Evolutionary conservation across 441 rosid genomes (phyloP).

Genomic region (Arabidopsis hybrid): DNA sequence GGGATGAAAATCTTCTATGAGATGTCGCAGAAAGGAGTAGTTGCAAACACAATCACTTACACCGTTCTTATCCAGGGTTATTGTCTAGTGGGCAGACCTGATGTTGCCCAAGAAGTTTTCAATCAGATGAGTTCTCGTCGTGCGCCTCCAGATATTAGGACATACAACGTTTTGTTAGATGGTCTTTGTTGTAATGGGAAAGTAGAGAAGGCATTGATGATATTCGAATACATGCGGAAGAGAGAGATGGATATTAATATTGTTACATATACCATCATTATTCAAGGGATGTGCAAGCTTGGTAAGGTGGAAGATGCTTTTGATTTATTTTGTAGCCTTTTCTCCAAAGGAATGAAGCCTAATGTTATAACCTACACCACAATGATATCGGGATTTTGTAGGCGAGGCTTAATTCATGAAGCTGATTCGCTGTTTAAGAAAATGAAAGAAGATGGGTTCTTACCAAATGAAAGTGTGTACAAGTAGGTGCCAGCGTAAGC

Average conservation of each 20-base stretch:
- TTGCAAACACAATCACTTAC: constrained; percentile 38
- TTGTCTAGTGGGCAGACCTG: constrained; percentile 25
- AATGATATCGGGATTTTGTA: constrained; percentile 44
- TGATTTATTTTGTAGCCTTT: constrained; percentile 40
- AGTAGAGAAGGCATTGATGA: constrained; percentile 33
- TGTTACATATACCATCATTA: constrained; percentile 35
- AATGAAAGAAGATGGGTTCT: constrained; percentile 49
- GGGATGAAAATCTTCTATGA: constrained; percentile 19
- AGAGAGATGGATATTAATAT: constrained; percentile 41
- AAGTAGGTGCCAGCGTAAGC: constrained; percentile 8
- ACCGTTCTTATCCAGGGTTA: constrained; percentile 37
- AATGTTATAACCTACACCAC: constrained; percentile 43
- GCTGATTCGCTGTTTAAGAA: constrained; percentile 47
- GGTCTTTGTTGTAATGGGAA: constrained; percentile 41
- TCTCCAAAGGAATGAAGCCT: constrained; percentile 42
- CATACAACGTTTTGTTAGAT: constrained; percentile 41
- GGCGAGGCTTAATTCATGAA: constrained; percentile 39
- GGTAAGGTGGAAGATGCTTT: constrained; percentile 44
- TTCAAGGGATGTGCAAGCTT: constrained; percentile 44
- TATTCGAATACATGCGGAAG: constrained; percentile 32
- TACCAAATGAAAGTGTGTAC: constrained; percentile 35
- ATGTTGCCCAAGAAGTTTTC: constrained; percentile 30
- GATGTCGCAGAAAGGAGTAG: constrained; percentile 25
- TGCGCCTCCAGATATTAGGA: constrained; percentile 29
- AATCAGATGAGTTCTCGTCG: constrained; percentile 29